Conservation (phyloP, 208 protist species). For the Trypanosoma scelopori region DNA sequence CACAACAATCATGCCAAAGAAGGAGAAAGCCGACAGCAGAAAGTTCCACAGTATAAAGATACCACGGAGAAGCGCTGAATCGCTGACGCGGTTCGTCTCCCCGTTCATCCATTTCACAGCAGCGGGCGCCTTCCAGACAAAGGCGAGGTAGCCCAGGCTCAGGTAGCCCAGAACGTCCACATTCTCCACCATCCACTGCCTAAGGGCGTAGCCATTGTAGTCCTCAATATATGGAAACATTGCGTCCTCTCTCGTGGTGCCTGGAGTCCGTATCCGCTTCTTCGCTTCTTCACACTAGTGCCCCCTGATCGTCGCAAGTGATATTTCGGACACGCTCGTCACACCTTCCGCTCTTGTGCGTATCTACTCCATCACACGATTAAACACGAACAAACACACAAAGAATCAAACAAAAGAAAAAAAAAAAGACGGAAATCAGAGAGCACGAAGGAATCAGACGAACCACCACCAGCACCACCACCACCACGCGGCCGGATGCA, state of each 20-base stretch:
- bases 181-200: constrained; percentile 52
- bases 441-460: too few relatives aligned
- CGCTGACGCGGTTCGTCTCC: constrained; percentile 2
- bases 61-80: constrained; percentile 19
- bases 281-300: constrained; percentile 1
- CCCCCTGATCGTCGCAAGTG: too few relatives aligned
- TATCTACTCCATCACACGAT: not conserved
- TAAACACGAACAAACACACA: constrained; percentile 1
- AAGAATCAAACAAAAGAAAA: too few relatives aligned
- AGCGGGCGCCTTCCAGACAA: constrained; percentile 33
- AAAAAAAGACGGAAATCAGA: too few relatives aligned
- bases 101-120: constrained; percentile 28
- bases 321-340: too few relatives aligned
- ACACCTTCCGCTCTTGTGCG: too few relatives aligned
- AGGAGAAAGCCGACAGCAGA: constrained; percentile 41
- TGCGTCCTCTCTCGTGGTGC: not conserved
- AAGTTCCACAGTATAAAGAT: constrained; percentile 52
- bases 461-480: too few relatives aligned
- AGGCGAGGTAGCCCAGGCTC: constrained; percentile 31
- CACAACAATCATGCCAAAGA: constrained; percentile 32
- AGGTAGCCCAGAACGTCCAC: constrained; percentile 52
- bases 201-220: constrained; percentile 68
- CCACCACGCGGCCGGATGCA: too few relatives aligned
- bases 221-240: constrained; percentile 52
- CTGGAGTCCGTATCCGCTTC: not conserved